A percentile compares a stretch with the other conserved stretches of the same genome.
Evolutionary conservation across 2,329 filamentous ascomycete genomes (phyloP).

Genomic region (Lecanosticta acicola): DNA sequence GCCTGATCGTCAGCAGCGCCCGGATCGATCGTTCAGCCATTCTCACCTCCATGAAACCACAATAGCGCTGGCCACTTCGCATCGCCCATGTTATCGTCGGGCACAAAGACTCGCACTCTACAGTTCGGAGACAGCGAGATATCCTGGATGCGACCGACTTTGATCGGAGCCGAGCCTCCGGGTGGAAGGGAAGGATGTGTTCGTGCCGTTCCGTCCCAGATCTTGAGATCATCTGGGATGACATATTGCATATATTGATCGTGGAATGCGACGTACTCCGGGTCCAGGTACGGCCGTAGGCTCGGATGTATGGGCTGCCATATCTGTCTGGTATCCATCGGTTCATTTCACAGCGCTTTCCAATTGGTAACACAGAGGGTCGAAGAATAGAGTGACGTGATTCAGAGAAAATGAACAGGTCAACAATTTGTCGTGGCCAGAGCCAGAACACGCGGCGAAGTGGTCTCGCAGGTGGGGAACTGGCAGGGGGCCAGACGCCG

Average conservation of each 20-base stretch:
- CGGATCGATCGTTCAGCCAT: background rate
- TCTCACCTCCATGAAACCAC: constrained; percentile 11
- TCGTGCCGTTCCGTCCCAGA: constrained; percentile 15
- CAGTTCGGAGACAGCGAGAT: constrained; percentile 14
- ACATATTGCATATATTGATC: constrained; percentile 17
- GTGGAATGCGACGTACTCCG: constrained; percentile 19
- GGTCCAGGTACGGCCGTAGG: constrained; percentile 15
- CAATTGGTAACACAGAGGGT: no score
- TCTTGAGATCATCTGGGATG: constrained; percentile 13
- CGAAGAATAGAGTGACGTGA: no score
- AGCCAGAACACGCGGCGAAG: no score
- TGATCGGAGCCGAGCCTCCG: constrained; percentile 10
- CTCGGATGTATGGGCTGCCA: constrained; percentile 15
- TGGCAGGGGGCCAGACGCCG: no score
- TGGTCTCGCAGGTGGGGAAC: no score
- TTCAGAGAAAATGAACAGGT: no score
- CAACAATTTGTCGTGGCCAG: no score
- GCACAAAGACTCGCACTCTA: constrained; percentile 16
- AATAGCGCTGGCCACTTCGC: constrained; percentile 5
- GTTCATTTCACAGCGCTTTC: background rate
- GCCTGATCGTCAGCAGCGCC: constrained; percentile 7
- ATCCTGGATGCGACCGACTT: constrained; percentile 12
- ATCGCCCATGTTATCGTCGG: constrained; percentile 2
- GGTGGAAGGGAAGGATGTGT: constrained; percentile 9
- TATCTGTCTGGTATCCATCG: background rate